Evolutionary conservation across 768 basidiomycete genomes (phyloP).

Genomic region (Kwoniella mangroviensis): DNA sequence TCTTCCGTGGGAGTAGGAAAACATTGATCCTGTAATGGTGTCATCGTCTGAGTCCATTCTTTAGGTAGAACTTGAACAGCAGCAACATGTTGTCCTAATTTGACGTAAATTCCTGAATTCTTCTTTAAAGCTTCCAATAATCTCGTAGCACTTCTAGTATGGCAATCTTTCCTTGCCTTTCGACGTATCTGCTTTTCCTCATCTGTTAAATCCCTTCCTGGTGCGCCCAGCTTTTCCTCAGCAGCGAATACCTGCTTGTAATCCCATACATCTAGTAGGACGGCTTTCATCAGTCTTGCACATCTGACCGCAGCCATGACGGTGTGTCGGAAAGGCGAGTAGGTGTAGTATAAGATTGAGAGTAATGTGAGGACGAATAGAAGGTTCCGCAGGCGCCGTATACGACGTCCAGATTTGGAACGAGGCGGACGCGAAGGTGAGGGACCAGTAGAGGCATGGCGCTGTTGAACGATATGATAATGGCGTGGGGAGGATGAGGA

Average conservation of each 20-base stretch:
- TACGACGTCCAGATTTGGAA: conserved; percentile 2
- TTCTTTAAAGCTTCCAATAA: conserved; percentile 81
- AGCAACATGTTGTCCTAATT: conserved; percentile 80
- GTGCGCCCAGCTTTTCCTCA: conserved; percentile 59
- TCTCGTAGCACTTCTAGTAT: conserved; percentile 77
- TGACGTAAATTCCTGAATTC: conserved; percentile 67
- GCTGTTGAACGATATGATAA: neutral
- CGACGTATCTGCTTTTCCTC: conserved; percentile 69
- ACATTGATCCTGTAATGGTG: conserved; percentile 81
- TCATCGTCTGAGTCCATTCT: conserved; percentile 66
- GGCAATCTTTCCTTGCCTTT: conserved; percentile 71
- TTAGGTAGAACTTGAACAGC: conserved; percentile 65
- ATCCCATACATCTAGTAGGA: conserved; percentile 51
- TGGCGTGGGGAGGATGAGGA: neutral
- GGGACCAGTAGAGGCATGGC: conserved; percentile 4
- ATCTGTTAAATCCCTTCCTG: conserved; percentile 60
- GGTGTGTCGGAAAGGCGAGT: conserved; percentile 75
- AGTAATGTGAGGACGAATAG: conserved; percentile 47
- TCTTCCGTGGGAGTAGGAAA: conserved; percentile 82
- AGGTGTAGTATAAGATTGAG: conserved; percentile 65
- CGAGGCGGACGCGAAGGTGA: conserved; percentile 7
- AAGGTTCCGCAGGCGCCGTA: conserved; percentile 36
- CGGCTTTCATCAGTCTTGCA: conserved; percentile 73
- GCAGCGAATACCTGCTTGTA: conserved; percentile 54
- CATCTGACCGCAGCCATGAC: conserved; percentile 76